phyloP scores from a whole-genome alignment of 768 basidiomycete species.

The Tylopilus rubrobrunneus region DNA sequence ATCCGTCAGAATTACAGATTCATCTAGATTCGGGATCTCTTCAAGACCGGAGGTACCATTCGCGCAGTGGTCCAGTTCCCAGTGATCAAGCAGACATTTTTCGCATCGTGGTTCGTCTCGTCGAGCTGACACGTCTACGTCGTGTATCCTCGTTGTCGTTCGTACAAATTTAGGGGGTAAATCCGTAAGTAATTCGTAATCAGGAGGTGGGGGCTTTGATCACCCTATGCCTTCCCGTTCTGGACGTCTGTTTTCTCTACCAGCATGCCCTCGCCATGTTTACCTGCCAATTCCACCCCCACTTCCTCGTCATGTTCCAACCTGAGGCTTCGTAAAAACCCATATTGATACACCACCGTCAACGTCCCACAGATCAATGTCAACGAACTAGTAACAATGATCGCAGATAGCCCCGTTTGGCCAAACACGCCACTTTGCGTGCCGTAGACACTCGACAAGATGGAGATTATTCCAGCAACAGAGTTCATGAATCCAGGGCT shows the following conservation, averaged over 20 bases:
- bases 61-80: neutral
- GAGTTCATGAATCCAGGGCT: constrained; percentile 59
- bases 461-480: constrained; percentile 52
- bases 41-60: too few relatives aligned
- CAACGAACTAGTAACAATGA: constrained; percentile 42
- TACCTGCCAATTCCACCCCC: constrained; percentile 41
- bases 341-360: constrained; percentile 40
- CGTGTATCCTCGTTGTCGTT: neutral
- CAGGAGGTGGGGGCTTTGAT: neutral
- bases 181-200: neutral
- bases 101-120: neutral
- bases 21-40: too few relatives aligned
- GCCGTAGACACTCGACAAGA: constrained; percentile 48
- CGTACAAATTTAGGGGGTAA: neutral
- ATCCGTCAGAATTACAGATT: too few relatives aligned
- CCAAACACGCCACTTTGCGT: constrained; percentile 45
- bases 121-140: neutral
- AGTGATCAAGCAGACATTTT: neutral
- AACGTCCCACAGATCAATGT: constrained; percentile 41
- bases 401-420: constrained; percentile 40
- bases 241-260: constrained; percentile 5
- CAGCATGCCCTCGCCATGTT: constrained; percentile 41
- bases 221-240: neutral
- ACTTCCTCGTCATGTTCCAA: constrained; percentile 39
- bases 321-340: constrained; percentile 42